Evolutionary conservation across 176 grass and related monocot species (phyloP), one percentile per base, ranked within the genome.

Genomic region (Cymbopogon citratus): DNA sequence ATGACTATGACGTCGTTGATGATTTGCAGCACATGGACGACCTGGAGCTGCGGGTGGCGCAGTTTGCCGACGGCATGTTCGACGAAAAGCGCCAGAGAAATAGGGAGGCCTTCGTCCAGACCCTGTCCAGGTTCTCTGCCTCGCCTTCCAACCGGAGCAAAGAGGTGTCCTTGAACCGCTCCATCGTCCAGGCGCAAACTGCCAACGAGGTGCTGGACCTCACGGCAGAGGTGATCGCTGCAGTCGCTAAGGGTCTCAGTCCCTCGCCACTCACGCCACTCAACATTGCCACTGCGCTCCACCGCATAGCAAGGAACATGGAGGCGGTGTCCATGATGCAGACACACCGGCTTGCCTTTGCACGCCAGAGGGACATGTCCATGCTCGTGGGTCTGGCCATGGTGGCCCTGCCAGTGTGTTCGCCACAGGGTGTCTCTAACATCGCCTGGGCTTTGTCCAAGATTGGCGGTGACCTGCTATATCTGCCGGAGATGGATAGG

Each of bases 301-400:
- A 98, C 84, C 90, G 95, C 66, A 98, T 98, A n/a, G 95, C 90
- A 24, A 94, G 78, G 84, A 98, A 94, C 92, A 98, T 98, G 92
- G 95, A 98, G 66, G 70, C 79, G 7, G 92, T 98, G 66, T 90
- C 86, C 59, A 92, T 94, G 92, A 28, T 72, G 10, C 87, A 92
- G 81, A 85, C 88, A 9, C 75, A 85, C 40, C 93, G 92, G 16
- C 80, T 98, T 9, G 84, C 86, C 34, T 92, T 98, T 73, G 86
- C 92, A 2, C 88, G 95, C 31, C 88, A 94, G 74, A 92, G 88
- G 82, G 92, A 94, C 84, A 94, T 92, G 95, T 94, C 90, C 62
- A 91, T 98, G 85, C 92, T 98, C 34, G 90, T 98, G 23, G 92
- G 95, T 35, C 86, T 98, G 41, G 90, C 90, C 7, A 98, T 94